Evolutionary conservation across 148 eudicot species (phyloP), one percentile per base, ranked within the genome.

Genomic region (Salicornia ramosissima): DNA sequence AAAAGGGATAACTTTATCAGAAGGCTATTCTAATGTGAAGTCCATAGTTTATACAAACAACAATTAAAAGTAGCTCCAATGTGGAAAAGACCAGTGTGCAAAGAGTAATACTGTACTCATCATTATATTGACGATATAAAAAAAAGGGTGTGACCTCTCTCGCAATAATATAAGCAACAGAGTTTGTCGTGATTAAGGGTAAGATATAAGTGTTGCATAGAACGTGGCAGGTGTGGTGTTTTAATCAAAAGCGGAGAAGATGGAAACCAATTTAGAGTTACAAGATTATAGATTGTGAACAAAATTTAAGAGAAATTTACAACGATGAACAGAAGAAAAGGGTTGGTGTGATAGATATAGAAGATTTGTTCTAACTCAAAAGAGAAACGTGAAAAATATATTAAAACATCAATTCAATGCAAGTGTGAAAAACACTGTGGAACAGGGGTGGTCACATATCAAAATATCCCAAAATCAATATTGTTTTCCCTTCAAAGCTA

Each of bases 21-120:
- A 25, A 46, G 34, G 24, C 15, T 31, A 43, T 65, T 59, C 24
- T 24, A 59, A 31, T 36, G 42, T 31, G 18, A 36, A n/a, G 18
- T 22, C 30, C 11, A 47, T 4, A 16, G 5, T 10, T 47, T 16
- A 18, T 11, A 45, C 15, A 28, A 15, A 34, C 70, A 50, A 4
- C 57, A 4, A 19, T 33, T 22, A 29, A 18, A 51, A 52, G 28
- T 66, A 49, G 69, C 59, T 50, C 46, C 59, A 67, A 50, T 12
- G 13, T 4, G 36, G 2, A 72, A 26, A 31, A 15, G 40, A 36
- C 8, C 4, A 36, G 40, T 36, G n/a, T n/a, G n/a, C 10, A 14
- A 8, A 42, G 45, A 42, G 45, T 14, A 40, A 9, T 39, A 21
- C 21, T 36, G 45, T 30, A 64, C 67, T 33, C 16, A 4, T 40